phyloP scores from a whole-genome alignment of 176 grass and related monocot species.

The Cenchrus purpureus region DNA sequence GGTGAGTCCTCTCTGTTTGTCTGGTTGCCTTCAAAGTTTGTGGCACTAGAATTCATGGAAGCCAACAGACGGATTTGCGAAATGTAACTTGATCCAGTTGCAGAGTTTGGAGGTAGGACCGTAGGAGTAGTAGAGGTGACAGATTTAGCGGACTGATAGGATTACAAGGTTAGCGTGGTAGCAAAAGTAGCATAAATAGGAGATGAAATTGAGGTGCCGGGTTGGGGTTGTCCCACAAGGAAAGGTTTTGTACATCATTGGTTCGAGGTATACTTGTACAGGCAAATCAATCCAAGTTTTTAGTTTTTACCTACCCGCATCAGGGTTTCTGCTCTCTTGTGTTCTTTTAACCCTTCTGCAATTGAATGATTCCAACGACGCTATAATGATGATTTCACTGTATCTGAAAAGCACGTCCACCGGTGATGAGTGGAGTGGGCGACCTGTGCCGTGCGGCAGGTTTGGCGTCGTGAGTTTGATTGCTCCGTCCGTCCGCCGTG shows the following conservation, averaged over 20 bases:
- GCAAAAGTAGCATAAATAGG: slow-evolving; percentile 69
- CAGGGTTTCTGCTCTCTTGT: too few relatives aligned
- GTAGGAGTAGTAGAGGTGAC: slow-evolving; percentile 49
- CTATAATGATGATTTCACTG: not conserved
- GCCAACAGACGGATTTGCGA: not conserved
- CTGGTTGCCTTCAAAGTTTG: not conserved
- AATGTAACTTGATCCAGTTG: slow-evolving; percentile 1
- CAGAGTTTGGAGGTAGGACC: slow-evolving; percentile 35
- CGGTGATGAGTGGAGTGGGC: not conserved
- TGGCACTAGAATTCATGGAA: not conserved
- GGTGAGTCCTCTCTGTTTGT: not conserved
- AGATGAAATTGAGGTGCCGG: slow-evolving; percentile 44
- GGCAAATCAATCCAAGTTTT: slow-evolving; percentile 67
- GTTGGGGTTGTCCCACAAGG: slow-evolving; percentile 34
- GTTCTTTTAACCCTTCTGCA: too few relatives aligned
- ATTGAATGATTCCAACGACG: too few relatives aligned
- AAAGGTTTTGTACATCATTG: slow-evolving; percentile 92
- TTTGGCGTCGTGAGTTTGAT: not conserved
- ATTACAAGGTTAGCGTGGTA: slow-evolving; percentile 57
- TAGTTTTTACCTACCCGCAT: slow-evolving; percentile 29
- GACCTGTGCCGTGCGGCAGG: not conserved
- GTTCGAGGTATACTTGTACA: slow-evolving; percentile 79
- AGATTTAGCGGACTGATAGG: slow-evolving; percentile 50
- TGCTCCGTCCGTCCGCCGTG: not conserved
- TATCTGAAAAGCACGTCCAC: not conserved